Conservation (phyloP, 257 asterid genomes). For the Plantago ovata region DNA sequence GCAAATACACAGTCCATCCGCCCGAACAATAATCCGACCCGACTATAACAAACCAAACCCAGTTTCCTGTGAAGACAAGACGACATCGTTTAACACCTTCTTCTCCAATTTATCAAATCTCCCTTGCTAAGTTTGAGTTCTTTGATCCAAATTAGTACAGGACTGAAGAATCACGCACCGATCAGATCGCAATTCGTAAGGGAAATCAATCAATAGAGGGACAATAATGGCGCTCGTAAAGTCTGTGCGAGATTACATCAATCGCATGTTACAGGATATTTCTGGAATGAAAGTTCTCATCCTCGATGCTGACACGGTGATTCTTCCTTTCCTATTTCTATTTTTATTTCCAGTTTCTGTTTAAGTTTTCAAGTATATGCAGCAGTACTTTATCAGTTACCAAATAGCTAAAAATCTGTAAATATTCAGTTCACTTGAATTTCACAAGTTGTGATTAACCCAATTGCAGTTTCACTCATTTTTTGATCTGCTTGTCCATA, state of each 20-base stretch:
- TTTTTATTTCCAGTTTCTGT: background rate
- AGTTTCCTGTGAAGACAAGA: background rate
- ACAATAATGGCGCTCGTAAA: conserved; percentile 61
- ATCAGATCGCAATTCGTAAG: conserved; percentile 27
- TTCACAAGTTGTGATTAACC: too few relatives aligned
- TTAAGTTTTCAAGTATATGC: too few relatives aligned
- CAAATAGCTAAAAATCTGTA: too few relatives aligned
- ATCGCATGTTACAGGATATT: conserved; percentile 87
- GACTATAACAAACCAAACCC: background rate
- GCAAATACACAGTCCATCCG: too few relatives aligned
- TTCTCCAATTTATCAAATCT: background rate
- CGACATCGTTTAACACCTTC: background rate
- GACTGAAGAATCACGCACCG: background rate
- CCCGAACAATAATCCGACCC: too few relatives aligned
- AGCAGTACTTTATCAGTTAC: too few relatives aligned
- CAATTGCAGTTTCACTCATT: too few relatives aligned
- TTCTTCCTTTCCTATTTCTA: background rate
- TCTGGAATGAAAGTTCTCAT: conserved; percentile 98
- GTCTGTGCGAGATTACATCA: conserved; percentile 72
- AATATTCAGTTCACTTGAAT: too few relatives aligned
- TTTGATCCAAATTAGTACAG: background rate
- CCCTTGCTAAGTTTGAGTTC: too few relatives aligned
- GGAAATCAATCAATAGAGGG: background rate
- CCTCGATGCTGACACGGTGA: conserved; percentile 85
- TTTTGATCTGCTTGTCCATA: too few relatives aligned